phyloP scores from a whole-genome alignment of 164 flowering plant genomes.

The Stephania cephalantha region DNA sequence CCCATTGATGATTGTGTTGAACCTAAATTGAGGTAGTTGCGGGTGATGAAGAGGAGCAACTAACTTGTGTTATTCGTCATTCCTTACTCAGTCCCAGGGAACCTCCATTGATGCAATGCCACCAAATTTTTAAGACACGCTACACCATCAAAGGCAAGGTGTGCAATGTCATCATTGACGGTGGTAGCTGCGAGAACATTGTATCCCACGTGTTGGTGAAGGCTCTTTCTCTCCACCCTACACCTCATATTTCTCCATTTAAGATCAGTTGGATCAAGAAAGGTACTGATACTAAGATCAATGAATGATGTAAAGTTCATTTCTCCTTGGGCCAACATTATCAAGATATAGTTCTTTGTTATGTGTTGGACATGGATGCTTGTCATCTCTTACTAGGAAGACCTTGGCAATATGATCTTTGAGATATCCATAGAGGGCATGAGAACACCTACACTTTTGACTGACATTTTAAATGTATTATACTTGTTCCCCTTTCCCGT shows the following conservation, averaged over 20 bases:
- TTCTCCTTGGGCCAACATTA: not conserved
- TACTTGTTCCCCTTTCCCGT: no score
- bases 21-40: no score
- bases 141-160: not conserved
- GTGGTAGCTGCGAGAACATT: not conserved
- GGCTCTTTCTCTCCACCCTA: not conserved
- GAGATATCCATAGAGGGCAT: not conserved
- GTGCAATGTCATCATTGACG: not conserved
- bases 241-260: not conserved
- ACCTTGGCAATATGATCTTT: slow-evolving; percentile 1
- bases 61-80: no score
- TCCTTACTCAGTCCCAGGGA: no score
- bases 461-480: no score
- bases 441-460: not conserved
- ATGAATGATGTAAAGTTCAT: not conserved
- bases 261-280: not conserved
- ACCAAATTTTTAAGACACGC: not conserved
- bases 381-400: not conserved
- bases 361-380: not conserved
- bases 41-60: no score
- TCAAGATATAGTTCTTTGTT: not conserved
- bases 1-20: no score
- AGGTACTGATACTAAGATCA: not conserved
- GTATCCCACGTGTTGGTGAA: not conserved
- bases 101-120: no score